Evolutionary conservation across 208 protist genomes (phyloP), one percentile per base, ranked within the genome.

Genomic region (Leishmania arabica): DNA sequence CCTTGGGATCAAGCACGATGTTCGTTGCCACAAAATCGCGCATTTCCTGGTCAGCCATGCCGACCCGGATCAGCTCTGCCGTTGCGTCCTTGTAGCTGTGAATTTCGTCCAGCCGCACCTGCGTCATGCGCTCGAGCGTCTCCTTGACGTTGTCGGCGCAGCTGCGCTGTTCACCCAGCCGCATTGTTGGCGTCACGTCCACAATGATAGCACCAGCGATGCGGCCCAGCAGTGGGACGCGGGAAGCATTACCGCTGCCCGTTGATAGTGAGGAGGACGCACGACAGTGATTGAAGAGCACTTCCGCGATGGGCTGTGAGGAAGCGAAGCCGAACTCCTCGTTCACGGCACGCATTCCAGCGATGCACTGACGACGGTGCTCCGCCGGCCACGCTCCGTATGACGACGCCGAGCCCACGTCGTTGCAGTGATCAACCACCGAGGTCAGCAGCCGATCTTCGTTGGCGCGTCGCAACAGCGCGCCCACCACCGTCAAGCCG

Each of bases 11-110:
- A 11, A 95, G 80, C 27, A 85, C 83, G 21, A 97, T 77, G 78
- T 97, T 97, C 34, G 94, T 97, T 42, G 89, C 51, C 13, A 95
- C 78, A 81, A 97, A 97, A 79, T 91, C 84, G 24, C 92, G 89
- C 91, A 97, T 95, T 34, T 40, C 82, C 75, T 90, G 87, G 56
- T 92, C 87, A 54, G 56, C 47, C 53, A 96, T 89, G 21, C 92
- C 94, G 40, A 90, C 90, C 2, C 87, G 85, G 24, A 85, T 79
- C 68, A 97, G 86, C 76, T 93, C 90, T 37, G n/a, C 54, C 6
- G 77, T 37, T 2, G 84, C 89, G 40, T 92, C 88, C 3, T 80
- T 66, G 83, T 92, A 91, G 84, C 53, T 94, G 82, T 88, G 86
- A 24, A 96, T 86, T 11, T 56, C 75, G 56, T 77, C 69, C 6